Evolutionary conservation across 306 rosid species (phyloP), one percentile per base, ranked within the genome.

Genomic region (Cucumis hystrix): DNA sequence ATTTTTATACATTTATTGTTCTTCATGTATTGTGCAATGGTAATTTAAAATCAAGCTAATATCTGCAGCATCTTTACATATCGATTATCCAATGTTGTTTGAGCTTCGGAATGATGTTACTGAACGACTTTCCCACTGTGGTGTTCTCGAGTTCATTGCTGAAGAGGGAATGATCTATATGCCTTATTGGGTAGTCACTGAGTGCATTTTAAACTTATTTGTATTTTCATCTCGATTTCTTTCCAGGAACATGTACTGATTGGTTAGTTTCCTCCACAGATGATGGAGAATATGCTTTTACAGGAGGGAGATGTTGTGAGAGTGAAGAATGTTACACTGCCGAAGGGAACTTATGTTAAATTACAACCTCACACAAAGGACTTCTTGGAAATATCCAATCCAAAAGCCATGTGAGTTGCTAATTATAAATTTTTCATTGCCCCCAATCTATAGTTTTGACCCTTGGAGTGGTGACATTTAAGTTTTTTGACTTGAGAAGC

Each of bases 91-190:
- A 15, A 96, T 96, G 99, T 79, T 96, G 88, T 96, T 92, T 86
- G 97, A 92, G 83, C 92, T 96, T 63, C 97, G 85, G 61, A 92
- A 96, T 81, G 92, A 82, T 76, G 77, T 82, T 68, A 84, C 83
- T 49, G 93, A 87, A 60, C 82, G 97, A 80, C 91, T 90, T 79
- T 95, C 98, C 69, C 98, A 95, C 78, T 95, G 98, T 85, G 98
- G 98, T 35, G 98, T 95, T 56, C 86, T 95, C 76, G 98, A 95
- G 82, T 95, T 95, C 82, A 89, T 95, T 86, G 98, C 98, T 23
- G 98, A 95, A 85, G 97, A 95, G 87, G 98, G 98, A 88, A 95
- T 92, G 97, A 89, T 95, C 77, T 92, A 95, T 80, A 92, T 95
- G 97, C 98, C 98, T 30, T 95, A 96, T 86, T 96, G 99, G 99